A percentile compares a stretch with the other conserved stretches of the same genome.
Conservation (phyloP, 495 filamentous ascomycete genomes). For the Eremomyces bilateralis region DNA sequence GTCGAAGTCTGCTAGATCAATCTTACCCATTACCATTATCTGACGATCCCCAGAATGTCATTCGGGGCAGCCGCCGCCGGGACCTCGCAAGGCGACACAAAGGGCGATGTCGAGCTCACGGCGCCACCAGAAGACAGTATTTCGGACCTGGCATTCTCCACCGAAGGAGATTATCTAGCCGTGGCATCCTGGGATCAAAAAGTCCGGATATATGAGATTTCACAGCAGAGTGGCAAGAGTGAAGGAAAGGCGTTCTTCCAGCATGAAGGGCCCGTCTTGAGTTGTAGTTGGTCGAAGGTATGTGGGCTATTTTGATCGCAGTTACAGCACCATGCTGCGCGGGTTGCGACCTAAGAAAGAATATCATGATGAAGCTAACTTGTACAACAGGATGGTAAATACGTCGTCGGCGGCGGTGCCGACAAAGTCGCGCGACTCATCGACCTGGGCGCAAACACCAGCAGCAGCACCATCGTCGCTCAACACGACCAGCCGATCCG, state of each 20-base stretch:
- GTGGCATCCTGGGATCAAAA: slow-evolving; percentile 87
- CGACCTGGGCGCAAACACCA: slow-evolving; percentile 39
- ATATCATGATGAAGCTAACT: too few relatives aligned
- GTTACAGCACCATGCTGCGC: too few relatives aligned
- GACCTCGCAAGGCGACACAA: slow-evolving; percentile 73
- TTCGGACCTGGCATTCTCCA: slow-evolving; percentile 66
- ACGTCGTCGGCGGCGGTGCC: slow-evolving; percentile 63
- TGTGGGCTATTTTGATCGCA: slow-evolving; percentile 15
- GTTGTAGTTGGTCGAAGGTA: slow-evolving; percentile 70
- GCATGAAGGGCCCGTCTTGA: slow-evolving; percentile 55
- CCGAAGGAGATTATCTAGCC: slow-evolving; percentile 45
- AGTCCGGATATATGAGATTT: slow-evolving; percentile 80
- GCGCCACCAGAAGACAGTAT: slow-evolving; percentile 70
- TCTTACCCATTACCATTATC: background rate
- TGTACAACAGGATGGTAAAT: slow-evolving; percentile 45
- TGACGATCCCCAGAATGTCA: background rate
- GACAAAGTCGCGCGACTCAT: slow-evolving; percentile 67
- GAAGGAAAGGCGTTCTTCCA: slow-evolving; percentile 60
- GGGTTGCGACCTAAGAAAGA: too few relatives aligned
- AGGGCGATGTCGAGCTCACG: slow-evolving; percentile 60
- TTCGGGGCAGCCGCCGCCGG: slow-evolving; percentile 24
- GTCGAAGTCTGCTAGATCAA: background rate
- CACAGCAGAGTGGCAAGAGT: slow-evolving; percentile 42
- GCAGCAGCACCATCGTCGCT: slow-evolving; percentile 38
- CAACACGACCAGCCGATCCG: slow-evolving; percentile 64